Percentiles rank a stretch among this genome's conserved stretches.
Evolutionary conservation across 768 basidiomycete species (phyloP).

Genomic region (Pleurotus citrinopileatus): DNA sequence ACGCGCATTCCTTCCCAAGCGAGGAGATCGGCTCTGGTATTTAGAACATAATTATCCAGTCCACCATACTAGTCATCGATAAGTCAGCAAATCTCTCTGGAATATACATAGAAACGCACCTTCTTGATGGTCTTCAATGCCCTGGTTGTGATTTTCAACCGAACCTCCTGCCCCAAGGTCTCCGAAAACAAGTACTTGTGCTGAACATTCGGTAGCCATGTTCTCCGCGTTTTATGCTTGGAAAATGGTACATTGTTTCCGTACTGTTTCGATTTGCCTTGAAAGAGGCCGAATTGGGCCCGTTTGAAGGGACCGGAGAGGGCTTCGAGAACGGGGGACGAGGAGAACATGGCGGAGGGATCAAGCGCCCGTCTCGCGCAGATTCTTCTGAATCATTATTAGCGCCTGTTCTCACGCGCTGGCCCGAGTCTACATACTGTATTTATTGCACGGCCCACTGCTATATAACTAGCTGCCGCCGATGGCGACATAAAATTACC

Average conservation of each 20-base stretch:
- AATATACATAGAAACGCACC: slow-evolving; percentile 36
- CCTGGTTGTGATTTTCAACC: slow-evolving; percentile 70
- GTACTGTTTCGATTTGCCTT: slow-evolving; percentile 74
- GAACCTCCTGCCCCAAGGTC: slow-evolving; percentile 51
- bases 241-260: slow-evolving; percentile 92
- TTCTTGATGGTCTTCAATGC: slow-evolving; percentile 84
- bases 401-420: no score
- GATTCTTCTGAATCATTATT: no score
- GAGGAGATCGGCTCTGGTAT: slow-evolving; percentile 36
- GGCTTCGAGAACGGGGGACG: slow-evolving; percentile 4
- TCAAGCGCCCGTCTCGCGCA: no score
- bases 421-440: no score
- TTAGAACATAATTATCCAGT: slow-evolving; percentile 64
- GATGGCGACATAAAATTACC: no score
- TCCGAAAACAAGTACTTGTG: slow-evolving; percentile 71
- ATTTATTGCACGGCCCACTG: no score
- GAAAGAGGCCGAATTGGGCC: slow-evolving; percentile 76
- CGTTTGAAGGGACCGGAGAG: slow-evolving; percentile 78
- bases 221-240: slow-evolving; percentile 80
- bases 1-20: slow-evolving; percentile 47
- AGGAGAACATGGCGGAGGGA: slow-evolving; percentile 1
- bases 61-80: slow-evolving; percentile 52
- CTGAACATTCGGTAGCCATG: slow-evolving; percentile 89
- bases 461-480: no score
- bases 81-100: background rate